A percentile compares a stretch with the other conserved stretches of the same genome.
Conservation (phyloP, 257 asterid species). For the Solanum tarijense region DNA sequence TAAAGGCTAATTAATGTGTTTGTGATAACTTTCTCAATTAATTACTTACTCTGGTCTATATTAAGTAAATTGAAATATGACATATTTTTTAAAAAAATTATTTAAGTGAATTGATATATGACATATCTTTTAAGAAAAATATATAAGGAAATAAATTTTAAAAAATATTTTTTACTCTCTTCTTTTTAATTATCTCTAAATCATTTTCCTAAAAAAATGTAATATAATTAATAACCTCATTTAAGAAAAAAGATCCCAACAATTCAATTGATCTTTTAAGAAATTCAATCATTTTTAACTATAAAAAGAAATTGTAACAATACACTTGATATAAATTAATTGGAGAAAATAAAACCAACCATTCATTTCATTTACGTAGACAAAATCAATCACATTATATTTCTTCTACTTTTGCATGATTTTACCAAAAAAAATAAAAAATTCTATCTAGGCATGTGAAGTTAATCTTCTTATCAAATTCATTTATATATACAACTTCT, state of each 20-base stretch:
- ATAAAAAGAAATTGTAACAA: not conserved
- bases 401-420: not conserved
- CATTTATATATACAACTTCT: not conserved
- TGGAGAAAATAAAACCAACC: not conserved
- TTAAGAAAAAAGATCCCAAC: not conserved
- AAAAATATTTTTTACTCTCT: no score
- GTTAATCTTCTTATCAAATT: not conserved
- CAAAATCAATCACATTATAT: not conserved
- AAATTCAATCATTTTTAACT: not conserved
- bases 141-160: no score
- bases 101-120: no score
- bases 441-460: not conserved
- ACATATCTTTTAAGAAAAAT: no score
- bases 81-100: not conserved
- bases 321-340: not conserved
- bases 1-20: not conserved
- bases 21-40: not conserved
- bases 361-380: not conserved
- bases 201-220: not conserved
- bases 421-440: no score
- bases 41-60: no score
- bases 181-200: not conserved
- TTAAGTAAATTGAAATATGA: not conserved
- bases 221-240: not conserved
- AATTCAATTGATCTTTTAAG: not conserved